Conservation (phyloP, 176 grass and related monocot genomes). For the Puya raimondii region DNA sequence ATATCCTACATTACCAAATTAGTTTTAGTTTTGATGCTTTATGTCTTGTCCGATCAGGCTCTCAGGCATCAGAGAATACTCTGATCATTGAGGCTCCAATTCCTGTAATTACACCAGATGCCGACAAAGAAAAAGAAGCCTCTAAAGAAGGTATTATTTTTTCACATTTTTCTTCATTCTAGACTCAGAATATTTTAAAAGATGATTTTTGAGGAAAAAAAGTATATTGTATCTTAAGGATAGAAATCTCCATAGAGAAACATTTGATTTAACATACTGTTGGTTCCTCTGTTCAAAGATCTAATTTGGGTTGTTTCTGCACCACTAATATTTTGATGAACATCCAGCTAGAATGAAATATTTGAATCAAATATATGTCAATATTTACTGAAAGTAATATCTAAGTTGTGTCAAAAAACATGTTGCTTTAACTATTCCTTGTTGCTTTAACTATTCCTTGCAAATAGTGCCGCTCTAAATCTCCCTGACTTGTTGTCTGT, state of each 20-base stretch:
- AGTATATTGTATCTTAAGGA: not conserved
- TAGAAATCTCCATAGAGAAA: not conserved
- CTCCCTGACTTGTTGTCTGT: too few relatives aligned
- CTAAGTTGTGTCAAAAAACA: too few relatives aligned
- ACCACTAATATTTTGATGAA: too few relatives aligned
- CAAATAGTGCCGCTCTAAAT: too few relatives aligned
- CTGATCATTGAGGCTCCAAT: not conserved
- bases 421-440: too few relatives aligned
- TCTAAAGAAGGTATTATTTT: slow-evolving; percentile 14
- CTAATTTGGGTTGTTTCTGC: too few relatives aligned
- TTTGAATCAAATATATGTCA: too few relatives aligned
- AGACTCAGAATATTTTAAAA: not conserved
- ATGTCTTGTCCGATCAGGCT: slow-evolving; percentile 3
- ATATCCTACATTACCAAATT: not conserved
- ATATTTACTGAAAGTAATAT: too few relatives aligned
- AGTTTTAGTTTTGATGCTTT: not conserved
- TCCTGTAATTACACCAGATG: not conserved
- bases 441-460: too few relatives aligned
- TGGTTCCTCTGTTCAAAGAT: too few relatives aligned
- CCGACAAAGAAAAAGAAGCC: not conserved
- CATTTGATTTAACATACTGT: too few relatives aligned
- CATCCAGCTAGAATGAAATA: too few relatives aligned
- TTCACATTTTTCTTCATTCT: not conserved
- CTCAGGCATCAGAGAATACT: not conserved
- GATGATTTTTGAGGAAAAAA: not conserved